phyloP scores from a whole-genome alignment of 192 early-diverging fungal species.

The Rhizophagus prolifer region DNA sequence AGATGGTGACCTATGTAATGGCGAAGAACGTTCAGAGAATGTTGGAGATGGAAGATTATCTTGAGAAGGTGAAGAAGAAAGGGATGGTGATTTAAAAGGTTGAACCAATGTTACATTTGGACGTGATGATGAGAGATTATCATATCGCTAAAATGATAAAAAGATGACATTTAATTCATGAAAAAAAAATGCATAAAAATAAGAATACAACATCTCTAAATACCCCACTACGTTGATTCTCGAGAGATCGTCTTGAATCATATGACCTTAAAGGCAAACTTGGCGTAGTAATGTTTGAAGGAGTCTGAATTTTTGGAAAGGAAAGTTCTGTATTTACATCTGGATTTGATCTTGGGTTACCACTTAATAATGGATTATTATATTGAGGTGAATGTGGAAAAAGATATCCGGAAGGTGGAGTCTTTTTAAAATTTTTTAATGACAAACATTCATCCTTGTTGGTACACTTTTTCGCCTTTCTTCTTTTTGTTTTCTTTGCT shows the following conservation, averaged over 20 bases:
- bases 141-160: neutral
- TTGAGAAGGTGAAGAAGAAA: conserved; percentile 31
- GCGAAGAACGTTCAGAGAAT: conserved; percentile 33
- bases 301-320: neutral
- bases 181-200: conserved; percentile 33
- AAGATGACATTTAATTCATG: conserved; percentile 28
- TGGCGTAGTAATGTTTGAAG: too few species aligned
- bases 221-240: neutral
- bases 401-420: neutral
- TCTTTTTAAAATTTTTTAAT: neutral
- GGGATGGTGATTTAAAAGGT: conserved; percentile 49
- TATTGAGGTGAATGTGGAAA: conserved; percentile 13
- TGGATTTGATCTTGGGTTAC: neutral
- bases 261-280: neutral
- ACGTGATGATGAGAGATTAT: conserved; percentile 16
- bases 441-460: conserved; percentile 10
- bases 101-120: conserved; percentile 24
- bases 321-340: neutral
- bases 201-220: neutral
- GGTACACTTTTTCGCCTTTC: conserved; percentile 27
- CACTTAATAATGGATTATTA: neutral
- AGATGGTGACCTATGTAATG: conserved; percentile 40
- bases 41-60: conserved; percentile 35
- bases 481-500: conserved; percentile 26
- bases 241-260: too few species aligned